These are phyloP conservation scores for Carex pumila DNA, from an alignment of 176 grass and related monocot genomes.

Conservation along the genomic window DNA sequence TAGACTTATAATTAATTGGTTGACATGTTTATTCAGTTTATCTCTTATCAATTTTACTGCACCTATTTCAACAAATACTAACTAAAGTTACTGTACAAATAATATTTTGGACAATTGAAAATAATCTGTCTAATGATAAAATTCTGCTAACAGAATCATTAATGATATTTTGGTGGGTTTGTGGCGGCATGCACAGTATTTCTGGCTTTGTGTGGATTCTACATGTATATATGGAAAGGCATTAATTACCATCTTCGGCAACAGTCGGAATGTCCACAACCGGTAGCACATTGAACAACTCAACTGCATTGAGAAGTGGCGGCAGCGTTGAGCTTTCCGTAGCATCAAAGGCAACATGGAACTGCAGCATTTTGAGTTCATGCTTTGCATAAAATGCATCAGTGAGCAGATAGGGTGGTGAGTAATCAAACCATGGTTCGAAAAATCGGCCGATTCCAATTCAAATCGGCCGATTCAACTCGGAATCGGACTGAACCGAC, in stretches of 20 bases:
- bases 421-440: too few species aligned
- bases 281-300: constrained; percentile 38
- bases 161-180: background rate
- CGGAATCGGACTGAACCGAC: too few species aligned
- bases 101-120: too few species aligned
- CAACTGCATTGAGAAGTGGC: constrained; percentile 43
- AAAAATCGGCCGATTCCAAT: too few species aligned
- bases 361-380: background rate
- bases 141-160: background rate
- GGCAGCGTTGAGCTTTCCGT: constrained; percentile 40
- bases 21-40: background rate
- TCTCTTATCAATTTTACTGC: background rate
- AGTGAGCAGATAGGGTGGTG: background rate
- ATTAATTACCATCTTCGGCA: constrained; percentile 25
- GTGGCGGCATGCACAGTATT: background rate
- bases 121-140: too few species aligned
- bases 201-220: background rate
- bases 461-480: too few species aligned
- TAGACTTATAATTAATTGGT: background rate
- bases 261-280: constrained; percentile 12
- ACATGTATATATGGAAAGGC: background rate
- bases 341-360: constrained; percentile 29
- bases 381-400: background rate
- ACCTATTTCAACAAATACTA: too few species aligned
- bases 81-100: too few species aligned